phyloP scores from a whole-genome alignment of 805 yeast genomes.

The Ogataea chonburiensis region DNA sequence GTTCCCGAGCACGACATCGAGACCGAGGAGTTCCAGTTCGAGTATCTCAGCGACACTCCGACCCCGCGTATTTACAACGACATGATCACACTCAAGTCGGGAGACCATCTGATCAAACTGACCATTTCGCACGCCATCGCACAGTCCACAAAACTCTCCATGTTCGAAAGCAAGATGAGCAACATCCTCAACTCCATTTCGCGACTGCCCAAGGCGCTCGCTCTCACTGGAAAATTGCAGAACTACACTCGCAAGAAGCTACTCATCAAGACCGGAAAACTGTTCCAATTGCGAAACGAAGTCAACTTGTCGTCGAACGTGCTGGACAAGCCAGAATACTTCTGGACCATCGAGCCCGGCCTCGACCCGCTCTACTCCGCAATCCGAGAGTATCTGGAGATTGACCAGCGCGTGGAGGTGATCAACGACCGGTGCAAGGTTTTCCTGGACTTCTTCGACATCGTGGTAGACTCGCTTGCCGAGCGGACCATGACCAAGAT shows the following conservation, averaged over 20 bases:
- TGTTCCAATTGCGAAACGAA: constrained; percentile 88
- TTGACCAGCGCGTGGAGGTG: constrained; percentile 92
- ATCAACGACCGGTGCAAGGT: constrained; percentile 92
- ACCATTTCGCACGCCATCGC: constrained; percentile 97
- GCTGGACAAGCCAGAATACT: constrained; percentile 92
- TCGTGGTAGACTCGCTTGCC: constrained; percentile 90
- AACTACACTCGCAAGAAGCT: constrained; percentile 75
- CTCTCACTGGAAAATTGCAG: constrained; percentile 85
- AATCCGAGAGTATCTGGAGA: constrained; percentile 87
- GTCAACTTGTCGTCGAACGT: constrained; percentile 89
- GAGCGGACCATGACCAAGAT: constrained; percentile 90
- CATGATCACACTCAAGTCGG: constrained; percentile 85
- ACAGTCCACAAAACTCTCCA: constrained; percentile 86
- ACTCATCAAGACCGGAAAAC: constrained; percentile 81
- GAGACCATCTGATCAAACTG: constrained; percentile 88
- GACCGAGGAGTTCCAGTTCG: constrained; percentile 82
- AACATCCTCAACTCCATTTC: constrained; percentile 79
- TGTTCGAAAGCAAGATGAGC: constrained; percentile 91
- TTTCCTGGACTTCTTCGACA: constrained; percentile 88
- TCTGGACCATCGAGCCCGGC: constrained; percentile 96
- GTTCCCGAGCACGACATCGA: constrained; percentile 87
- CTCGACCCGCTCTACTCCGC: constrained; percentile 90
- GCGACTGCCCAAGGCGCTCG: constrained; percentile 85
- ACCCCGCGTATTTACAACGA: constrained; percentile 82
- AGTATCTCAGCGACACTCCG: constrained; percentile 48